Evolutionary conservation across 768 basidiomycete genomes (phyloP).

Genomic region (Tricholoma saponaceum): DNA sequence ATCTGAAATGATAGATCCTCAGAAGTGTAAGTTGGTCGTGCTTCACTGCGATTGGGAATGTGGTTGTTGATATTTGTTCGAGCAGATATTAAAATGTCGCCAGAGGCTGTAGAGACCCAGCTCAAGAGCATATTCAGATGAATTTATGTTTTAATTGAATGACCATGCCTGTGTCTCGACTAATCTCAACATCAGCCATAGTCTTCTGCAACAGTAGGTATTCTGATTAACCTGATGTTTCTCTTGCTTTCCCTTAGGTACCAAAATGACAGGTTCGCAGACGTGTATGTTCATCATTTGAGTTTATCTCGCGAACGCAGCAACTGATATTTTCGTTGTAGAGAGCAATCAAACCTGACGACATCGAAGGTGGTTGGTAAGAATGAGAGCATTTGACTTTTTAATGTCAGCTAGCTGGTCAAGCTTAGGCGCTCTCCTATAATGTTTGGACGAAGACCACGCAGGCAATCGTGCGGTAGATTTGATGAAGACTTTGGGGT

Average conservation of each 20-base stretch:
- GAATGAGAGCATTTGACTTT: too few species aligned
- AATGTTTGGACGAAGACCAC: too few species aligned
- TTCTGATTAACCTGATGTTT: background rate
- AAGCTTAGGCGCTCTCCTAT: too few species aligned
- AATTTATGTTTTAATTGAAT: background rate
- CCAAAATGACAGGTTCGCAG: background rate
- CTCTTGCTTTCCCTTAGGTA: too few species aligned
- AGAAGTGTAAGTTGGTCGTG: slow-evolving; percentile 52
- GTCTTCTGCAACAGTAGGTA: background rate
- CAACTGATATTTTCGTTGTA: background rate
- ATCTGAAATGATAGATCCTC: slow-evolving; percentile 46
- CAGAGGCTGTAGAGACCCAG: slow-evolving; percentile 70
- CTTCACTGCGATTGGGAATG: background rate
- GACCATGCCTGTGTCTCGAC: background rate
- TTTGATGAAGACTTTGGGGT: too few species aligned
- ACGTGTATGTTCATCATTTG: background rate
- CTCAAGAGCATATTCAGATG: slow-evolving; percentile 58
- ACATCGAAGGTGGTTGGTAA: too few species aligned
- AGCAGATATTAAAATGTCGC: slow-evolving; percentile 72
- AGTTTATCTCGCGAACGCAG: background rate
- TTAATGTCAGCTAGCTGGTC: too few species aligned
- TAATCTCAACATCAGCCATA: background rate
- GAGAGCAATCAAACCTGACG: too few species aligned
- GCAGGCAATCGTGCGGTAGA: too few species aligned
- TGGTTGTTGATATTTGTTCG: slow-evolving; percentile 11